These are phyloP conservation scores for Pestalotiopsis sp. DNA, from an alignment of 2,329 filamentous ascomycete species.

Conservation along the genomic window DNA sequence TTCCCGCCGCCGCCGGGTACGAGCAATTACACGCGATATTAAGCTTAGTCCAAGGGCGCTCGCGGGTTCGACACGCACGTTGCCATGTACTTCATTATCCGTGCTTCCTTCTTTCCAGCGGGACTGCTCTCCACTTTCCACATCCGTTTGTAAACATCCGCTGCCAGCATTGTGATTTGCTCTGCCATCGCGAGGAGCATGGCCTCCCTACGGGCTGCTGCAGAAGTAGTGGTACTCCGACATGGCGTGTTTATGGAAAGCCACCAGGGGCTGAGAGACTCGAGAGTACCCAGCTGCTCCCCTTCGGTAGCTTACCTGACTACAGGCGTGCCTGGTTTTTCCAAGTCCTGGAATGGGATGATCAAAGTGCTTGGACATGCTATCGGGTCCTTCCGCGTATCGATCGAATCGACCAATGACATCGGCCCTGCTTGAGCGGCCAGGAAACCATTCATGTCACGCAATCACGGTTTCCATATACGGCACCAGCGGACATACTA, in stretches of 20 bases:
- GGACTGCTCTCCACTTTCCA: constrained; percentile 28
- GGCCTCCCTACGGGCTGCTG: constrained; percentile 36
- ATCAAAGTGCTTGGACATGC: not conserved
- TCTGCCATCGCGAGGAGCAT: constrained; percentile 22
- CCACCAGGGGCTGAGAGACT: constrained; percentile 38
- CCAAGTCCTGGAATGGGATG: not conserved
- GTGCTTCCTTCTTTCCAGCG: constrained; percentile 23
- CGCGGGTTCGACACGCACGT: constrained; percentile 13
- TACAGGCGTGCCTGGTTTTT: not conserved
- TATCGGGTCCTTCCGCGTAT: constrained; percentile 6
- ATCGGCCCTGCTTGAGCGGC: not conserved
- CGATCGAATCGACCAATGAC: constrained; percentile 13
- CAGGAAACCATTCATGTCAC: not conserved
- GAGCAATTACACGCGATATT: constrained; percentile 21
- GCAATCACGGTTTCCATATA: constrained; percentile 15
- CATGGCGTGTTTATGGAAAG: constrained; percentile 32
- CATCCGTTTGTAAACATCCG: constrained; percentile 34
- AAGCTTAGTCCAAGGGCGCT: constrained; percentile 22
- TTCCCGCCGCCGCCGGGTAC: constrained; percentile 19
- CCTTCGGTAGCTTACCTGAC: not conserved
- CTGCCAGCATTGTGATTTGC: constrained; percentile 29
- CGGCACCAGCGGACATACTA: constrained; percentile 10
- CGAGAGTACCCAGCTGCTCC: constrained; percentile 32
- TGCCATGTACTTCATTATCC: constrained; percentile 17
- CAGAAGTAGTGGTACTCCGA: constrained; percentile 38